A percentile compares a stretch with the other conserved stretches of the same genome.
Conservation (phyloP, 352 stramenopile genomes). For the Pythium insidiosum region DNA sequence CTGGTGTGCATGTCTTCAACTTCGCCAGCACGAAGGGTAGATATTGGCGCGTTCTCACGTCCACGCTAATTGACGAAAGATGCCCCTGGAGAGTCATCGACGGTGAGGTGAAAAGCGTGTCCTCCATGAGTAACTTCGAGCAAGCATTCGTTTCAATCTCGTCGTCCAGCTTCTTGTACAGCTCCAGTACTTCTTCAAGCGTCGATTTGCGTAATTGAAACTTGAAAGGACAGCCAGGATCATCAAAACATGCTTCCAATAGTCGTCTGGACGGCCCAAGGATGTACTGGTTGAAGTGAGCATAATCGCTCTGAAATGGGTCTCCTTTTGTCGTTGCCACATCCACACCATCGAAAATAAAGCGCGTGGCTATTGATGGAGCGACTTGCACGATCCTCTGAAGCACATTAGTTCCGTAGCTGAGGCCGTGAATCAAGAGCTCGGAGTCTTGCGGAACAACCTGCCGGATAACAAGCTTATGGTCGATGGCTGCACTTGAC, state of each 20-base stretch:
- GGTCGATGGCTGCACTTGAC: constrained; percentile 31
- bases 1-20: constrained; percentile 1
- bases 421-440: constrained; percentile 23
- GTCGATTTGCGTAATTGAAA: constrained; percentile 1
- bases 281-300: not conserved
- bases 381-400: constrained; percentile 17
- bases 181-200: constrained; percentile 1
- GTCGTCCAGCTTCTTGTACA: constrained; percentile 4
- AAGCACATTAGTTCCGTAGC: constrained; percentile 15
- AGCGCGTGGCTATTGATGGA: constrained; percentile 4
- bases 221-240: constrained; percentile 4
- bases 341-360: constrained; percentile 18
- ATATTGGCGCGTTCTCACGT: not conserved
- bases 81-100: not conserved
- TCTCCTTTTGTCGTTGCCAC: constrained; percentile 3
- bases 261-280: not conserved
- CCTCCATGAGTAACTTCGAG: constrained; percentile 1
- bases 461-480: constrained; percentile 17
- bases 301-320: not conserved
- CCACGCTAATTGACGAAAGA: not conserved
- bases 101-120: not conserved
- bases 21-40: not conserved
- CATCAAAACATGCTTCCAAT: constrained; percentile 7
- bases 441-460: constrained; percentile 7
- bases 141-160: constrained; percentile 5